Conservation (phyloP, 2,329 filamentous ascomycete species). For the Talaromyces sp. region DNA sequence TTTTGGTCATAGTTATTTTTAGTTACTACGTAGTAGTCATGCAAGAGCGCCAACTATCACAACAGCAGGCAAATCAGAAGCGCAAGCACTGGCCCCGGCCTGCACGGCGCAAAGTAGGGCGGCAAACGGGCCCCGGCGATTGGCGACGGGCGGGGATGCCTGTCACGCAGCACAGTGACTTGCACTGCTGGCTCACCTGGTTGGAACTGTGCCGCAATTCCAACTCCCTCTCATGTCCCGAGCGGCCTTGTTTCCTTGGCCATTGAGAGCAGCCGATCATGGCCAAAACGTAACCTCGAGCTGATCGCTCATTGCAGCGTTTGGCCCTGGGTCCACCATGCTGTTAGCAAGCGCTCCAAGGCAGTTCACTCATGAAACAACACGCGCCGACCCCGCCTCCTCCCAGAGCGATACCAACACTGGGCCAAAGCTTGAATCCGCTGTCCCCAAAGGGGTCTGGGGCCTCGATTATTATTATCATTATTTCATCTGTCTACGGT, state of each 20-base stretch:
- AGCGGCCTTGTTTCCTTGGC: neutral
- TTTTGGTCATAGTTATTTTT: neutral
- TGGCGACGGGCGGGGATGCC: neutral
- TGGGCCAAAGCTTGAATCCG: neutral
- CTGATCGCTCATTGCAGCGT: neutral
- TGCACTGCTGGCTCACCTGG: neutral
- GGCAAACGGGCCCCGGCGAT: constrained; percentile 1
- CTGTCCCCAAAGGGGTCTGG: neutral
- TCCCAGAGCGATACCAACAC: no score
- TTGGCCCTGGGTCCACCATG: neutral
- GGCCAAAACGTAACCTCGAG: neutral
- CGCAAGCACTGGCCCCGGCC: neutral
- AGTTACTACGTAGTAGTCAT: neutral
- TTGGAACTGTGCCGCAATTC: neutral
- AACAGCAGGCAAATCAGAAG: neutral
- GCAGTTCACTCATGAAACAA: neutral
- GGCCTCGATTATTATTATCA: neutral
- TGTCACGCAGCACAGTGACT: neutral
- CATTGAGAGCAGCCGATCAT: neutral
- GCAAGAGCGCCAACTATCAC: neutral
- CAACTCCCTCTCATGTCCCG: neutral
- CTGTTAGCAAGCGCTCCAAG: neutral
- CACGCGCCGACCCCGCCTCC: constrained; percentile 6
- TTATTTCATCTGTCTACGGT: neutral
- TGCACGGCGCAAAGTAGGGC: neutral